Percentiles rank a stretch among this genome's conserved stretches.
Evolutionary conservation across 345 rosid species (phyloP).

Genomic region (Mercurialis annua): DNA sequence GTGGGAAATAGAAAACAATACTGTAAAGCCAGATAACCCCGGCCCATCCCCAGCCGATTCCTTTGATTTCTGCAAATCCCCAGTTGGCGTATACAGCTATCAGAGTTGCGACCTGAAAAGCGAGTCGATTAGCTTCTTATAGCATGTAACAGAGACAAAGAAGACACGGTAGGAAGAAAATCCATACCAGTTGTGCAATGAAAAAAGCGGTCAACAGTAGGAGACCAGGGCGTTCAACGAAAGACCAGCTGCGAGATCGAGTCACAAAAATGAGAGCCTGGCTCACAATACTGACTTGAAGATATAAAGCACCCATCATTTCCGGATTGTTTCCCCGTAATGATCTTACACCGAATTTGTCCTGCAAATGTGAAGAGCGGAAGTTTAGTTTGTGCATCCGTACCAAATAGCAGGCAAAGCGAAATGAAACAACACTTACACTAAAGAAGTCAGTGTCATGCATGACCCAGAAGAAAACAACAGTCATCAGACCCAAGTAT

Average conservation of each 20-base stretch:
- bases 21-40: conserved; percentile 33
- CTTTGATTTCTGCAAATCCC: conserved; percentile 28
- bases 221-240: conserved; percentile 27
- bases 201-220: conserved; percentile 25
- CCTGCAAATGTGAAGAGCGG: conserved; percentile 14
- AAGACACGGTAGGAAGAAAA: neutral
- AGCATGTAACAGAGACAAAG: neutral
- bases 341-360: conserved; percentile 23
- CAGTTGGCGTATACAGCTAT: conserved; percentile 33
- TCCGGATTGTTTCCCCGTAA: neutral
- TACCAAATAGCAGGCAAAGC: neutral
- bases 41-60: conserved; percentile 37
- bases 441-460: conserved; percentile 27
- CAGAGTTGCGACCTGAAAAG: conserved; percentile 28
- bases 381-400: neutral
- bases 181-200: conserved; percentile 29
- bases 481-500: conserved; percentile 30
- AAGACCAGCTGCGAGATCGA: conserved; percentile 37
- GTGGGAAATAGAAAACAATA: conserved; percentile 24
- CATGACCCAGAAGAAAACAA: conserved; percentile 29
- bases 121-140: neutral
- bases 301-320: conserved; percentile 30
- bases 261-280: conserved; percentile 36
- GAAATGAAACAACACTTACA: neutral
- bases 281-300: conserved; percentile 35